Conservation (phyloP, 2,329 filamentous ascomycete genomes). For the Penicillium frequentans region DNA sequence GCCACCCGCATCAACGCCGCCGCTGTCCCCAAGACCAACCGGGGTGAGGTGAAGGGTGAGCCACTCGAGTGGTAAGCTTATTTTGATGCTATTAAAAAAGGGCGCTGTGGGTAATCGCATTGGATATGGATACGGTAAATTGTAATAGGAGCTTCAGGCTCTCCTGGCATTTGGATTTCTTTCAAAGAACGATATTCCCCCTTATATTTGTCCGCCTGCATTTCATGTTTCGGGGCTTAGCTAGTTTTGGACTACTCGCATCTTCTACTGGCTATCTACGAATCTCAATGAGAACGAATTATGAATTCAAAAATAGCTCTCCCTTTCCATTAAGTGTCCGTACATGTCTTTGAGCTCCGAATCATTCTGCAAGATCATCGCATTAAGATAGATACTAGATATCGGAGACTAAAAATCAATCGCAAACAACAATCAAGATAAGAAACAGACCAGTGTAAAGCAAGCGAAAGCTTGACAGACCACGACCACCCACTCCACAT, state of each 20-base stretch:
- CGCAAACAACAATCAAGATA: neutral
- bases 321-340: neutral
- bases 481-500: neutral
- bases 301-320: conserved; percentile 12
- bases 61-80: conserved; percentile 78
- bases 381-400: conserved; percentile 5
- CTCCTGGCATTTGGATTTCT: conserved; percentile 10
- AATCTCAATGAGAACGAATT: conserved; percentile 26
- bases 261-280: conserved; percentile 15
- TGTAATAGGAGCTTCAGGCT: conserved; percentile 6
- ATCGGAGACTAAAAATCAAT: neutral
- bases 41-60: conserved; percentile 78
- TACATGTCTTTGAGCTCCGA: neutral
- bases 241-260: conserved; percentile 12
- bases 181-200: conserved; percentile 23
- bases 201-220: conserved; percentile 8
- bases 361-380: neutral
- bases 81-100: conserved; percentile 4
- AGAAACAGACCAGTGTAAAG: neutral
- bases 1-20: conserved; percentile 63
- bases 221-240: conserved; percentile 11
- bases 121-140: conserved; percentile 7
- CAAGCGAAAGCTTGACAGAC: neutral
- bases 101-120: conserved; percentile 11
- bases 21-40: conserved; percentile 83